phyloP scores from a whole-genome alignment of 2,329 filamentous ascomycete species.

The Diaporthe vexans region DNA sequence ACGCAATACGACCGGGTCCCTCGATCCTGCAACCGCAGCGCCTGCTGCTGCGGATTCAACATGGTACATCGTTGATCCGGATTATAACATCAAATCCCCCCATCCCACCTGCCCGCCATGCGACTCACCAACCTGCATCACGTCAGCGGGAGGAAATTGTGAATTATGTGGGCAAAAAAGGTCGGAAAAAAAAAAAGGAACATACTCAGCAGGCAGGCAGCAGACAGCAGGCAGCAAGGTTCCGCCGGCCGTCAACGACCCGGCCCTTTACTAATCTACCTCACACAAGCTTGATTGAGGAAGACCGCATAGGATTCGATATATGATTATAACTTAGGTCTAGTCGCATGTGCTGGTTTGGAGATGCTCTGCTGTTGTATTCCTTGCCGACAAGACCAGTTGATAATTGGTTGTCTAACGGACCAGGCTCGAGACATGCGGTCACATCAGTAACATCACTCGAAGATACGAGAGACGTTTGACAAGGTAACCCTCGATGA shows the following conservation, averaged over 20 bases:
- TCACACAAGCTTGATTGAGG: constrained; percentile 32
- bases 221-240: constrained; percentile 2
- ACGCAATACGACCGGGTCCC: neutral
- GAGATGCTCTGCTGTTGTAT: too few relatives aligned
- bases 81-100: neutral
- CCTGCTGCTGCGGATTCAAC: neutral
- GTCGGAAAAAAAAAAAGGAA: neutral
- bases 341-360: constrained; percentile 23
- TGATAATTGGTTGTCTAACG: too few relatives aligned
- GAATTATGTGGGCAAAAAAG: neutral
- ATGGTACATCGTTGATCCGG: constrained; percentile 13
- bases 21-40: constrained; percentile 10
- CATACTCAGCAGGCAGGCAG: neutral
- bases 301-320: constrained; percentile 30
- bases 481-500: too few relatives aligned
- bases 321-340: constrained; percentile 27
- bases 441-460: too few relatives aligned
- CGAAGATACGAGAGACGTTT: too few relatives aligned
- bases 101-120: neutral
- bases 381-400: too few relatives aligned
- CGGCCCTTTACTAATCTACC: constrained; percentile 27
- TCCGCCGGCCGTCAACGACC: constrained; percentile 32
- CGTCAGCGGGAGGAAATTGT: neutral
- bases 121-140: neutral
- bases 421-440: too few relatives aligned